Conservation (phyloP, 441 rosid genomes). For the Corymbia calophylla region DNA sequence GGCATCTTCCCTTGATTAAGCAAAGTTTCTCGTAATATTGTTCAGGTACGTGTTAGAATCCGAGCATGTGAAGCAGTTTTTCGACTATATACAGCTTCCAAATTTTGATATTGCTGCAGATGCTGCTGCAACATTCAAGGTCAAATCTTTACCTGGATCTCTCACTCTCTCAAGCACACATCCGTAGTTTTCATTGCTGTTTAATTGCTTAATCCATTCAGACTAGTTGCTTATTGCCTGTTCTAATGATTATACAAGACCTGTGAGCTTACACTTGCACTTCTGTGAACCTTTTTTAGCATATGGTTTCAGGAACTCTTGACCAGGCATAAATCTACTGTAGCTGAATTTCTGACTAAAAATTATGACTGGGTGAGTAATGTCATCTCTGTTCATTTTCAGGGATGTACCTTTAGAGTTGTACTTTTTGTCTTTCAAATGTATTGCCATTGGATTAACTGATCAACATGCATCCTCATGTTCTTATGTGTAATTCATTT, state of each 20-base stretch:
- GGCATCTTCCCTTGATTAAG: neutral
- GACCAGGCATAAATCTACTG: conserved; percentile 97
- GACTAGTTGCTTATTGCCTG: neutral
- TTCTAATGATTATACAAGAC: neutral
- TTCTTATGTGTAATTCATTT: neutral
- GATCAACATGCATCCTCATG: neutral
- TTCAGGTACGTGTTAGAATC: conserved; percentile 87
- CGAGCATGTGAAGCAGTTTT: conserved; percentile 75
- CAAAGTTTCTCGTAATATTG: neutral
- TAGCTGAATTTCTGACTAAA: conserved; percentile 84
- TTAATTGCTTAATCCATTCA: neutral
- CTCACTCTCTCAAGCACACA: neutral
- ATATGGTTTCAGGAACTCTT: conserved; percentile 62
- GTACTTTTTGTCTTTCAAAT: neutral
- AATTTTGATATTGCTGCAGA: conserved; percentile 98
- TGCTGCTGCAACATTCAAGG: conserved; percentile 99
- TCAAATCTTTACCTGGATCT: conserved; percentile 7
- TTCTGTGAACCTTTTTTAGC: neutral
- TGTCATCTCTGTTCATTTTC: neutral
- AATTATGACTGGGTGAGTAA: conserved; percentile 91
- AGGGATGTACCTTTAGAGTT: neutral
- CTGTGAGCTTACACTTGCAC: neutral
- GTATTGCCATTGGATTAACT: neutral
- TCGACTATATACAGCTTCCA: conserved; percentile 88
- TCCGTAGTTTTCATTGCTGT: neutral